These are phyloP conservation scores for Coemansia sp. DNA, from an alignment of 192 early-diverging fungal species.

Conservation along the genomic window DNA sequence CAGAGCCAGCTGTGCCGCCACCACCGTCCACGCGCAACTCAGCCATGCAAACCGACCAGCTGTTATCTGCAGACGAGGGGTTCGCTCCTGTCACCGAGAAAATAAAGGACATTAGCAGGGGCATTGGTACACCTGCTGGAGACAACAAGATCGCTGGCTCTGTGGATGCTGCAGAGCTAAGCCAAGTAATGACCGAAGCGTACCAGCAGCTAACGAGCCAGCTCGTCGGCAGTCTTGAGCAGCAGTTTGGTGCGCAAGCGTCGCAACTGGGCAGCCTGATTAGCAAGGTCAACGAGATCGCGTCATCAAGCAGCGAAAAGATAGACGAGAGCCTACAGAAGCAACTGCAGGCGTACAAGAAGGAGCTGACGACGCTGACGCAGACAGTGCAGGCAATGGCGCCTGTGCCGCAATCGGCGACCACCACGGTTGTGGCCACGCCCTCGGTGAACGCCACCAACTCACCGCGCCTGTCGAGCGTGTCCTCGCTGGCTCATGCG, in stretches of 20 bases:
- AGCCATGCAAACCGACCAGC: conserved; percentile 32
- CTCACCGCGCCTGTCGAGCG: conserved; percentile 31
- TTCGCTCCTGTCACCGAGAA: neutral
- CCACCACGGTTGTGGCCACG: conserved; percentile 1
- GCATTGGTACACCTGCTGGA: neutral
- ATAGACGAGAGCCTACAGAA: conserved; percentile 28
- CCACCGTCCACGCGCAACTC: conserved; percentile 26
- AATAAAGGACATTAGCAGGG: neutral
- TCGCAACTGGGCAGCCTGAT: conserved; percentile 25
- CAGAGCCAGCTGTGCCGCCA: conserved; percentile 11
- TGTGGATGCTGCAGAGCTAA: conserved; percentile 4
- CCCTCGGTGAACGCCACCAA: conserved; percentile 7
- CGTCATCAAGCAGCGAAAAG: conserved; percentile 10
- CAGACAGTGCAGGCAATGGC: conserved; percentile 18
- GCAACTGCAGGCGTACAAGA: conserved; percentile 24
- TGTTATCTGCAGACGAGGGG: neutral
- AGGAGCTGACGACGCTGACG: conserved; percentile 23
- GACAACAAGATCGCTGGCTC: neutral
- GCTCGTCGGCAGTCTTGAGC: conserved; percentile 19
- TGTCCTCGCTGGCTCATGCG: conserved; percentile 22
- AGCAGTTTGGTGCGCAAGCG: conserved; percentile 28
- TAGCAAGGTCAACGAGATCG: conserved; percentile 21
- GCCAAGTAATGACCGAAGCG: conserved; percentile 13
- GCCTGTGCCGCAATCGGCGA: conserved; percentile 6
- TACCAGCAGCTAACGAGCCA: conserved; percentile 17